Conservation (phyloP, 345 rosid species). For the Leavenworthia alabamica region DNA sequence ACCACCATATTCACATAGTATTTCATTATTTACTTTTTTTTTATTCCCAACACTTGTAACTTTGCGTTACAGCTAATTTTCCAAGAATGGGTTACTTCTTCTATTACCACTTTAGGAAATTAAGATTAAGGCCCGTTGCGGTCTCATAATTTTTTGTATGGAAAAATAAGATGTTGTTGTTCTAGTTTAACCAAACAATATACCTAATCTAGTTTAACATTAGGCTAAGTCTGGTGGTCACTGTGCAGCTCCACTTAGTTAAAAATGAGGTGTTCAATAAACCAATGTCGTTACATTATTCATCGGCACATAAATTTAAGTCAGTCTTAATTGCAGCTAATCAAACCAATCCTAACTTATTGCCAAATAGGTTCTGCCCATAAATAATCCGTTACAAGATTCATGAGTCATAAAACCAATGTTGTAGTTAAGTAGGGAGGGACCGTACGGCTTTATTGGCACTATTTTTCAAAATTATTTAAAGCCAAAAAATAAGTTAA, state of each 20-base stretch:
- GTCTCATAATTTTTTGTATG: not conserved
- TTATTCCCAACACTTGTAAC: not conserved
- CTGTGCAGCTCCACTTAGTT: constrained; percentile 45
- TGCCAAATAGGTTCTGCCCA: not conserved
- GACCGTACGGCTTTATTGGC: not conserved
- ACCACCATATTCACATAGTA: not conserved
- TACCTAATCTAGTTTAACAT: not conserved
- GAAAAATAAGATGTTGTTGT: not conserved
- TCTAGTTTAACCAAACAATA: not conserved
- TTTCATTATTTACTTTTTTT: not conserved
- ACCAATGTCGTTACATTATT: constrained; percentile 19
- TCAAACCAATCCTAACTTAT: not conserved
- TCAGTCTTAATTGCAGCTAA: constrained; percentile 5
- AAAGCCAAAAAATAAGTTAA: not conserved
- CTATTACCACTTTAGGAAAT: not conserved
- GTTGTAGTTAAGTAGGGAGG: no score
- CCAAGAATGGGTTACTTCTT: not conserved
- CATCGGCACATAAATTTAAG: constrained; percentile 10
- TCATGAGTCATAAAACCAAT: not conserved
- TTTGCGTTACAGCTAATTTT: constrained; percentile 11
- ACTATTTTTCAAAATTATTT: not conserved
- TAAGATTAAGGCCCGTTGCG: not conserved
- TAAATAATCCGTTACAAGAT: not conserved
- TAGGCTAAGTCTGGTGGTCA: constrained; percentile 32
- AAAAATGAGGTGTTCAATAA: constrained; percentile 38